These are phyloP conservation scores for Peribolospora baueri DNA, from an alignment of 768 basidiomycete genomes.

Conservation along the genomic window DNA sequence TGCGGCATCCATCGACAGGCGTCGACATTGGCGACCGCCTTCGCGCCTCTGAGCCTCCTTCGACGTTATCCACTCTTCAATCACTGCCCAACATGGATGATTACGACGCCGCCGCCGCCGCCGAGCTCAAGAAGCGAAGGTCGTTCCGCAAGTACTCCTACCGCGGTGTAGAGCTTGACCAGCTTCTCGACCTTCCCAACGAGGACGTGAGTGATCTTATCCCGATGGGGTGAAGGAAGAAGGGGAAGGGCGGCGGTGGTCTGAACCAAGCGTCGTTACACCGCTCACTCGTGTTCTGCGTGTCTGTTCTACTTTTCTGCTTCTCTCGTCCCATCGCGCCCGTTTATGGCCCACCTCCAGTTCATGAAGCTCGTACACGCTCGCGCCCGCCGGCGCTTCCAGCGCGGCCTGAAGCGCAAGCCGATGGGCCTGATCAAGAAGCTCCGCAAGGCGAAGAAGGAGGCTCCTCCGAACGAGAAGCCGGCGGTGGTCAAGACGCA, in stretches of 20 bases:
- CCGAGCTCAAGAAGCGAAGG: conserved; percentile 79
- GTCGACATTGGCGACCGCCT: not conserved
- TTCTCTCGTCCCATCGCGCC: not conserved
- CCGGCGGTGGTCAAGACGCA: conserved; percentile 97
- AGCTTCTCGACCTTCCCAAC: conserved; percentile 84
- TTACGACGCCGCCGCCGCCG: conserved; percentile 80
- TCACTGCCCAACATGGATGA: conserved; percentile 50
- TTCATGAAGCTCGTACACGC: conserved; percentile 69
- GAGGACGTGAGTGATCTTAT: conserved; percentile 47
- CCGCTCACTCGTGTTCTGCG: not conserved
- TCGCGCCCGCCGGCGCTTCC: conserved; percentile 94
- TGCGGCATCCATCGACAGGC: too few relatives aligned
- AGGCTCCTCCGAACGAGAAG: conserved; percentile 97
- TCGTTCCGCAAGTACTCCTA: conserved; percentile 98
- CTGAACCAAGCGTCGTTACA: too few relatives aligned
- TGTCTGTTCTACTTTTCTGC: not conserved
- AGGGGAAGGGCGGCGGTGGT: not conserved
- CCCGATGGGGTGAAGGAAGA: not conserved
- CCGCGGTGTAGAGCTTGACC: conserved; percentile 93
- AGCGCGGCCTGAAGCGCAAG: conserved; percentile 92
- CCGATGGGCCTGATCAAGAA: conserved; percentile 99
- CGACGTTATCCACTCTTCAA: not conserved
- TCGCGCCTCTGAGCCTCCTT: not conserved
- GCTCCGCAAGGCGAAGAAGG: conserved; percentile 97
- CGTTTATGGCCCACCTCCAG: not conserved